Base-by-base conservation (phyloP, 352 stramenopile genomes). In the Phytopythium delawarense region DNA sequence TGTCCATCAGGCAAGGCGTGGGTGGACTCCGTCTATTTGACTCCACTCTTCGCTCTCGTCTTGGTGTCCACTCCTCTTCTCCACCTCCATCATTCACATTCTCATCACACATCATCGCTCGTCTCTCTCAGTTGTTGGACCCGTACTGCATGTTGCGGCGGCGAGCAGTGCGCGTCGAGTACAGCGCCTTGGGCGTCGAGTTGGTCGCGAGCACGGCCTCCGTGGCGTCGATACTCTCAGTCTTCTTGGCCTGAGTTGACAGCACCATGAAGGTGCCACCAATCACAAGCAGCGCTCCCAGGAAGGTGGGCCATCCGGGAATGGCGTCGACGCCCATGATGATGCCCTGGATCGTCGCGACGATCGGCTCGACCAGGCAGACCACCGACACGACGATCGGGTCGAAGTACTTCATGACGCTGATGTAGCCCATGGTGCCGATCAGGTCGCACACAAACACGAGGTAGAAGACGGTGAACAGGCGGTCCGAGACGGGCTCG, bases 371-470 rank as follows among this genome's bases (percentile, higher is more conserved):
- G 55, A 97, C 70, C 20, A 97, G 66, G 57, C 84, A 94, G 30
- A 96, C 85, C 52, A 95, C 90, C 30, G 86, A 88, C 48, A 96
- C 75, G 16, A 97, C 87, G 55, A 97, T 92, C 25, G 89, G 81
- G 63, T 96, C 89, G 64, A 97, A 97, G 72, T 97, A 97, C 63
- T 97, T 97, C 82, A 97, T 92, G 46, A 96, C 87, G 44, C 79
- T 89, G 65, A 97, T 84, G 75, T 95, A 97, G 16, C 89, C 89
- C 71, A 91, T 94, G 13, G 87, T 96, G 49, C 90, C 88, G 23
- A 96, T 76, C 52, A 89, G 71, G 67, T 96, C 92, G 61, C 90
- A 96, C 44, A 97, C 64, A 34, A 97, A 80, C 51, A 92, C 85
- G 34, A 96, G 79, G 67, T 92, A 96, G 32, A 87, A 60, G 45